These are phyloP conservation scores for Thraustotheca clavata DNA, from an alignment of 352 stramenopile genomes.

Conservation along the genomic window DNA sequence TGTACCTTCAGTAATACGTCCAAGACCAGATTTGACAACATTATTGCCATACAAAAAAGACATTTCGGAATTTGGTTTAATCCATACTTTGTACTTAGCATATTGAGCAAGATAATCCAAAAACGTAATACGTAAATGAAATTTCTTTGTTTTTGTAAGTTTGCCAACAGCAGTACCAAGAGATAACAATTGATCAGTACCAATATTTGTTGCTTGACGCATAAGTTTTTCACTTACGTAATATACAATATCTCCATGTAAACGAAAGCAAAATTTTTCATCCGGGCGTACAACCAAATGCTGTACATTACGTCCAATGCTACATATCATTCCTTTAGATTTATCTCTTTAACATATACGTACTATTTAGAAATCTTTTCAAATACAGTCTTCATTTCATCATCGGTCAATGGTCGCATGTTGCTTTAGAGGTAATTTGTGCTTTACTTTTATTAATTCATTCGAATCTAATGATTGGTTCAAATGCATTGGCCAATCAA, in stretches of 20 bases:
- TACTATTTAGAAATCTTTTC: constrained; percentile 98
- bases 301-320: constrained; percentile 95
- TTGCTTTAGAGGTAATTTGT: constrained; percentile 14
- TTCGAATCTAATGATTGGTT: constrained; percentile 7
- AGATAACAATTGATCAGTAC: constrained; percentile 91
- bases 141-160: constrained; percentile 99
- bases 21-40: constrained; percentile 96
- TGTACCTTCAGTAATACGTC: constrained; percentile 96
- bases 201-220: constrained; percentile 93
- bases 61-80: constrained; percentile 99
- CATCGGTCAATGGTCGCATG: constrained; percentile 98
- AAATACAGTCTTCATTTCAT: constrained; percentile 97
- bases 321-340: constrained; percentile 22
- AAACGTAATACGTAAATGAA: constrained; percentile 97
- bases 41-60: constrained; percentile 99
- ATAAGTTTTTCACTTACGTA: constrained; percentile 97
- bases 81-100: constrained; percentile 99
- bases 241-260: constrained; percentile 96
- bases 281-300: constrained; percentile 95
- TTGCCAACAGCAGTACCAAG: constrained; percentile 98
- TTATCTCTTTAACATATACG: constrained; percentile 22
- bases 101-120: constrained; percentile 98
- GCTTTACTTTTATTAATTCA: background rate
- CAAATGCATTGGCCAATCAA: constrained; percentile 18
- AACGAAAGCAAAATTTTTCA: constrained; percentile 96